Base-by-base conservation (phyloP, 2,329 filamentous ascomycete species). In the Venturia pyrina region DNA sequence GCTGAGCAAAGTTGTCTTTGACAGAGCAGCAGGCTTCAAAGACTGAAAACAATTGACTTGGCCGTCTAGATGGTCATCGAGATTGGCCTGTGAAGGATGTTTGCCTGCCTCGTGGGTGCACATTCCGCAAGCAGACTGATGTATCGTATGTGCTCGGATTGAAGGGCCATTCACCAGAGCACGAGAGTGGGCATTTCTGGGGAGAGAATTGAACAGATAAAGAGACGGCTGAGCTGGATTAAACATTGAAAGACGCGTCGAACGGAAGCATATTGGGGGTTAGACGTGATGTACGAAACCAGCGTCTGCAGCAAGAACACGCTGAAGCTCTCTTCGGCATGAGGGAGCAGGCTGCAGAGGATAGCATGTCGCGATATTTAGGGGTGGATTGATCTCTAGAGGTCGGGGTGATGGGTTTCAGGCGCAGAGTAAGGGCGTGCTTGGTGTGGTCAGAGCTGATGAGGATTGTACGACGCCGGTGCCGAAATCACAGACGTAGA, bases 231-330 rank as follows among this genome's bases (percentile, higher is more conserved):
- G 57, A 13, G 57, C 24, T 34, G 57, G 19, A 32, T 21, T 24
- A 34, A 60, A 43, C 2, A 62, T 32, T 62, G 60, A 62, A 62
- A 48, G 15, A 62, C 60, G n/a, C 11, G 60, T 46, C 43, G 60
- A 37, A 46, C 21, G 60, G 43, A 43, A 43, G 21, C 34, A 62
- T 43, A 19, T 62, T 43, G 24, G 43, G 28, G 60, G n/a, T 15
- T 34, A 62, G 15, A 19, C 17, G n/a, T 19, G 28, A 24, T 48
- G 28, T 34, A 62, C 32, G 60, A 62, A 59, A 59, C 5, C 53
- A 59, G 53, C 46, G 28, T 50, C 3, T 34, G 4, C 15, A 37
- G 28, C 32, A 19, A 37, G n/a, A 17, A n/a, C 28, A 57, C 15
- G 8, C 15, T 57, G n/a, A n/a, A n/a, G 2, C 5, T 17, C 17